Evolutionary conservation across 1,284 basidiomycete species (phyloP), one percentile per base, ranked within the genome.

Genomic region (Austropuccinia psidii): DNA sequence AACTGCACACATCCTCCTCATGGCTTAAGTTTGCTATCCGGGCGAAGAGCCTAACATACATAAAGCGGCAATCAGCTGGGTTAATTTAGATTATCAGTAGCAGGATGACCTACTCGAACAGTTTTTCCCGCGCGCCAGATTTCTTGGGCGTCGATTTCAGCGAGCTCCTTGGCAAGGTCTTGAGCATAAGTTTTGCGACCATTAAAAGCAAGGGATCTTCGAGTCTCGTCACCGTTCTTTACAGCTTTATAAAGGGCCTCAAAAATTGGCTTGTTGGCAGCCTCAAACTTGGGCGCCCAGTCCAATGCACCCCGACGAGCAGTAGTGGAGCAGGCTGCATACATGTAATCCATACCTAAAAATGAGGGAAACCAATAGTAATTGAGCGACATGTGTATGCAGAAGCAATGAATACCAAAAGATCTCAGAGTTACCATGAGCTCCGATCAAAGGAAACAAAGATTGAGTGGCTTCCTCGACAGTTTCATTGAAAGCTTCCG

Each of bases 401-500:
- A 73, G 58, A 68, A 75, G 29, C 0, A 27, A 39, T 21, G 4
- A 50, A 29, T 7, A 55, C 19, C 7, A 15, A 61, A 6, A 6
- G 8, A 27, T 19, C 17, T 27, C 27, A 13, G 7, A 45, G 35
- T 35, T 50, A 76, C 91, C 92, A 82, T 96, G 90, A 81, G 90
- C 87, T 79, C 94, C 95, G 79, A 99, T 93, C 80, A 99, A 84
- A 75, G 96, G 95, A 86, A 93, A 98, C 77, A 99, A 88, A 70
- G 93, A 97, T 82, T 98, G 93, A 64, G 96, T 97, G 21, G 96
- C 96, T 85, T 98, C 95, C 84, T 98, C 95, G 75, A 97, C 93
- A 76, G 96, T 98, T 86, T 99, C 95, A 84, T 99, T 98, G 88
- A 99, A 98, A 75, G 93, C 95, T 83, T 99, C 95, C 54, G 94